These are phyloP conservation scores for Ricinus communis DNA, from an alignment of 345 rosid species.

Conservation along the genomic window DNA sequence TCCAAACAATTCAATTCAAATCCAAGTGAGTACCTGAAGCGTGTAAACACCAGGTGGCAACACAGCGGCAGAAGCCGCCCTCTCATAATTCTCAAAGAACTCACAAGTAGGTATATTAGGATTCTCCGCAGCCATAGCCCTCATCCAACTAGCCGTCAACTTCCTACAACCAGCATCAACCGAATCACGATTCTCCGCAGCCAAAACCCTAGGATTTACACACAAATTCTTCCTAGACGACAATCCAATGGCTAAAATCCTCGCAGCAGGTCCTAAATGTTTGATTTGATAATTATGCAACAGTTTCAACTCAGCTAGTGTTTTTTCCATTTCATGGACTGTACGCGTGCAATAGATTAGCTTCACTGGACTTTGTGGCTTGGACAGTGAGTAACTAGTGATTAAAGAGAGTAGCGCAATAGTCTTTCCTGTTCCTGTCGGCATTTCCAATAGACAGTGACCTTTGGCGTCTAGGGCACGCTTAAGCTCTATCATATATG, in stretches of 20 bases:
- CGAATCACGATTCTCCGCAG: constrained; percentile 88
- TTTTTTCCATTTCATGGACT: constrained; percentile 99
- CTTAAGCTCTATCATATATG: constrained; percentile 92
- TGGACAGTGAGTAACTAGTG: constrained; percentile 78
- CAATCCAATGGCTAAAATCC: constrained; percentile 72
- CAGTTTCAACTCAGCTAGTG: constrained; percentile 75
- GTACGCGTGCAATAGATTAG: constrained; percentile 95
- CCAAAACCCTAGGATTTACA: constrained; percentile 68
- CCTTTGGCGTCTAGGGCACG: constrained; percentile 94
- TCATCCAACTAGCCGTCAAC: constrained; percentile 90
- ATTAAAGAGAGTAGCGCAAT: constrained; percentile 89
- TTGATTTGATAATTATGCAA: constrained; percentile 71
- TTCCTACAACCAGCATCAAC: constrained; percentile 95
- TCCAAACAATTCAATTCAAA: neutral
- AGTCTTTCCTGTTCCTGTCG: constrained; percentile 98
- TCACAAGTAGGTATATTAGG: constrained; percentile 75
- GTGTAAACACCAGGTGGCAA: constrained; percentile 97
- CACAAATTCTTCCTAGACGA: constrained; percentile 93
- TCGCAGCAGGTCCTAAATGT: constrained; percentile 69
- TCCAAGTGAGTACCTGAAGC: constrained; percentile 59
- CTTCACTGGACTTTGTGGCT: constrained; percentile 67
- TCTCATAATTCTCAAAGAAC: constrained; percentile 81
- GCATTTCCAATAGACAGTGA: constrained; percentile 99
- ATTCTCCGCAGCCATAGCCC: constrained; percentile 71
- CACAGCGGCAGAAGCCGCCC: constrained; percentile 67